Evolutionary conservation across 768 basidiomycete genomes (phyloP).

Genomic region (Pleurotus cornucopiae): DNA sequence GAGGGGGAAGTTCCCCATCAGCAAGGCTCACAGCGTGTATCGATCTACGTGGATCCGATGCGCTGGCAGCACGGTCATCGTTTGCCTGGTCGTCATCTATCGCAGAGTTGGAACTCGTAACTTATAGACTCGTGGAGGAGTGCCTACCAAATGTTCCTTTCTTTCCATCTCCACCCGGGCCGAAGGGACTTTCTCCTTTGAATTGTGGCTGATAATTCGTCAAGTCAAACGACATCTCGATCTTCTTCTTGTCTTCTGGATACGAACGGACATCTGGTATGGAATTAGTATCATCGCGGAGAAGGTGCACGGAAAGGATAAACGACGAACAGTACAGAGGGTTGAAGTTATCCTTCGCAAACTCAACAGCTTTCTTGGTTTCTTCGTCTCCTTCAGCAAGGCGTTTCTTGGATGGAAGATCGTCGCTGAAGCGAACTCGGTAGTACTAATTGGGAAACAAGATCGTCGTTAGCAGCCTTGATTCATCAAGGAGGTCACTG

Average conservation of each 20-base stretch:
- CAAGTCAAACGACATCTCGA: conserved; percentile 51
- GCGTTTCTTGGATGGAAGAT: conserved; percentile 23
- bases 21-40: background rate
- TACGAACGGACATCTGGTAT: conserved; percentile 33
- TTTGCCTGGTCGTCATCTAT: no score
- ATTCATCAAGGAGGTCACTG: background rate
- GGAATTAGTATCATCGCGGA: background rate
- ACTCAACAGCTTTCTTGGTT: conserved; percentile 18
- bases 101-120: no score
- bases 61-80: background rate
- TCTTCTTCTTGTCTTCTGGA: conserved; percentile 35
- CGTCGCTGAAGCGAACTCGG: conserved; percentile 30
- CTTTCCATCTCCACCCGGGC: conserved; percentile 17
- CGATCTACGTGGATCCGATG: background rate
- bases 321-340: conserved; percentile 33
- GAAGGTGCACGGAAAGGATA: background rate
- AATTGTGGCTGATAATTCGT: conserved; percentile 41
- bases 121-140: no score
- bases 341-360: conserved; percentile 34
- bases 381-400: conserved; percentile 22
- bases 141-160: background rate
- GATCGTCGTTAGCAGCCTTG: no score
- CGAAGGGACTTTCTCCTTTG: conserved; percentile 16
- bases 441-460: conserved; percentile 27
- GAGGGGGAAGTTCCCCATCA: conserved; percentile 14